phyloP scores from a whole-genome alignment of 768 basidiomycete genomes.

The Suillus americanus region DNA sequence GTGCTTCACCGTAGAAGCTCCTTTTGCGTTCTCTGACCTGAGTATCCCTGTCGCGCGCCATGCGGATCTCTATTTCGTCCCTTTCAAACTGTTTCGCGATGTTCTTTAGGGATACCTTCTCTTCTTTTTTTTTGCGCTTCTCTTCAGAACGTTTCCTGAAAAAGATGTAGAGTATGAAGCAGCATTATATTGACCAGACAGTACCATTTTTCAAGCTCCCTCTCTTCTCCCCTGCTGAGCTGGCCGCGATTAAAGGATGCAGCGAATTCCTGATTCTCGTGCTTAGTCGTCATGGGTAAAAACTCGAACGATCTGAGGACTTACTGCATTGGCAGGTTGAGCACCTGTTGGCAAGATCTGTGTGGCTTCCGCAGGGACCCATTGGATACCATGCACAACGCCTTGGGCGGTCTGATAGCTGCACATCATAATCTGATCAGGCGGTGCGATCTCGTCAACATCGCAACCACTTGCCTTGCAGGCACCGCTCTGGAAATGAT shows the following conservation, averaged over 20 bases:
- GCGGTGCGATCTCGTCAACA: slow-evolving; percentile 1
- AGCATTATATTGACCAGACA: slow-evolving; percentile 6
- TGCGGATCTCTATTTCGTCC: slow-evolving; percentile 53
- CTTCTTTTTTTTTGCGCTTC: slow-evolving; percentile 54
- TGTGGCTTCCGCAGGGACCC: slow-evolving; percentile 70
- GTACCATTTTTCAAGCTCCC: slow-evolving; percentile 47
- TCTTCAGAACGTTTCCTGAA: slow-evolving; percentile 50
- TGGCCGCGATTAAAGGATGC: slow-evolving; percentile 53
- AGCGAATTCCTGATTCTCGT: slow-evolving; percentile 49
- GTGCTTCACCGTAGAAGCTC: slow-evolving; percentile 46
- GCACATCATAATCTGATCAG: slow-evolving; percentile 22
- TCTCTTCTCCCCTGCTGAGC: slow-evolving; percentile 40
- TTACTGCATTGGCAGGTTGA: slow-evolving; percentile 55
- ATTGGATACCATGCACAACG: slow-evolving; percentile 61
- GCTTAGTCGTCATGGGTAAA: neutral
- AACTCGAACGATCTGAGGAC: slow-evolving; percentile 15
- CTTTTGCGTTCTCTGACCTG: slow-evolving; percentile 50
- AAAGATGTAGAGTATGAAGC: neutral
- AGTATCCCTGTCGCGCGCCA: slow-evolving; percentile 58
- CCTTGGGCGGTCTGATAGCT: slow-evolving; percentile 76
- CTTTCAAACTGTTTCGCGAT: slow-evolving; percentile 38
- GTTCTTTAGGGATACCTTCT: slow-evolving; percentile 40
- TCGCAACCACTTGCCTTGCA: slow-evolving; percentile 54
- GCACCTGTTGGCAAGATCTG: slow-evolving; percentile 59
- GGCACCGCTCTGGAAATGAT: slow-evolving; percentile 60